Evolutionary conservation across 2,329 filamentous ascomycete species (phyloP).

Genomic region (Karstenula rhodostoma): DNA sequence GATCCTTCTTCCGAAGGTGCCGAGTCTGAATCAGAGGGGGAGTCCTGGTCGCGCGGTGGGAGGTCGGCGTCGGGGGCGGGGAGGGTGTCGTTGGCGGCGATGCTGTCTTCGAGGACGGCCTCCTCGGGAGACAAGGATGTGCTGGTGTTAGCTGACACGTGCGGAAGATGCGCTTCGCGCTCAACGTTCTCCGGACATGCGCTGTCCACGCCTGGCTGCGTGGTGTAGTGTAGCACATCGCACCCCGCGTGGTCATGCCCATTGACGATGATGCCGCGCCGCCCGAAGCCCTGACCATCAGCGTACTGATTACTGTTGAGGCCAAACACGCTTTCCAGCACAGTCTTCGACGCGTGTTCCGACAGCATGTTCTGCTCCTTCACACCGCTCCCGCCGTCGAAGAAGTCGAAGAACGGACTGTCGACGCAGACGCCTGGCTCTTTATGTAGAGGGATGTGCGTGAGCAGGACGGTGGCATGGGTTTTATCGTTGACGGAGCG

Average conservation of each 20-base stretch:
- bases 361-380: constrained; percentile 93
- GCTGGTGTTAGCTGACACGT: constrained; percentile 12
- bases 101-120: neutral
- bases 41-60: neutral
- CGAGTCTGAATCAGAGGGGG: neutral
- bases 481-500: constrained; percentile 67
- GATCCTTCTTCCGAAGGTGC: constrained; percentile 9
- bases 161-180: constrained; percentile 28
- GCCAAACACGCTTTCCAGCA: constrained; percentile 86
- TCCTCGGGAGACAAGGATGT: constrained; percentile 6
- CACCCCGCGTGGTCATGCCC: constrained; percentile 97
- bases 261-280: constrained; percentile 82
- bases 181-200: constrained; percentile 22
- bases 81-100: constrained; percentile 12
- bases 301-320: constrained; percentile 70
- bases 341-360: constrained; percentile 68
- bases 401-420: constrained; percentile 82
- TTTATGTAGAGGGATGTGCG: constrained; percentile 92
- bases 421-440: constrained; percentile 83
- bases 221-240: constrained; percentile 79
- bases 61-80: neutral
- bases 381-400: constrained; percentile 69
- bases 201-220: constrained; percentile 25
- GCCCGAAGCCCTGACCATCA: constrained; percentile 68
- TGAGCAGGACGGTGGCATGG: constrained; percentile 83